Conservation (phyloP, 805 yeast species). For the Barnettozyma siamensis region DNA sequence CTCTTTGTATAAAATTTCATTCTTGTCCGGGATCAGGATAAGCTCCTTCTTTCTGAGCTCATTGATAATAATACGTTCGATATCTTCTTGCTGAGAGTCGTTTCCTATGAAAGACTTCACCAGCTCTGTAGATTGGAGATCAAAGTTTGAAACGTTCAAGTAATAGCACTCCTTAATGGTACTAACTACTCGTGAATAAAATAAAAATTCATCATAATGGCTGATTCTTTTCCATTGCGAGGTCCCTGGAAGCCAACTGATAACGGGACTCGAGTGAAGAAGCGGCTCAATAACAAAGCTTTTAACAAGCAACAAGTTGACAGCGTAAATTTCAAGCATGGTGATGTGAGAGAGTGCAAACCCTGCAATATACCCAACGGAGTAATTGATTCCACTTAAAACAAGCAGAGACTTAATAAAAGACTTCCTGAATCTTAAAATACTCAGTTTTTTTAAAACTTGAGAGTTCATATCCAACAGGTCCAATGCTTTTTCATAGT, state of each 20-base stretch:
- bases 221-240: conserved; percentile 4
- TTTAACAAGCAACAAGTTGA: conserved; percentile 1
- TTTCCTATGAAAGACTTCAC: neutral
- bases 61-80: neutral
- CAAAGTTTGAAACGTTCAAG: conserved; percentile 8
- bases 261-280: neutral
- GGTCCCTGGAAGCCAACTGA: conserved; percentile 1
- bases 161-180: conserved; percentile 6
- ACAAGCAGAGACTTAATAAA: neutral
- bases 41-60: conserved; percentile 4
- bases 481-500: neutral
- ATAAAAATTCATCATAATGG: neutral
- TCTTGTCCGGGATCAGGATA: neutral
- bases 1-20: conserved; percentile 7
- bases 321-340: conserved; percentile 2
- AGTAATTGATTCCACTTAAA: neutral
- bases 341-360: conserved; percentile 1
- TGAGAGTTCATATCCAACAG: neutral
- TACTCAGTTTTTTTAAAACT: neutral
- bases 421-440: neutral
- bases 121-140: conserved; percentile 1
- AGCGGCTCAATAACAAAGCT: conserved; percentile 2
- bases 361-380: neutral
- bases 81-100: neutral
- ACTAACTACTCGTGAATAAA: conserved; percentile 5